These are phyloP conservation scores for Globisporangium emineosum DNA, from an alignment of 352 stramenopile species.

Conservation along the genomic window DNA sequence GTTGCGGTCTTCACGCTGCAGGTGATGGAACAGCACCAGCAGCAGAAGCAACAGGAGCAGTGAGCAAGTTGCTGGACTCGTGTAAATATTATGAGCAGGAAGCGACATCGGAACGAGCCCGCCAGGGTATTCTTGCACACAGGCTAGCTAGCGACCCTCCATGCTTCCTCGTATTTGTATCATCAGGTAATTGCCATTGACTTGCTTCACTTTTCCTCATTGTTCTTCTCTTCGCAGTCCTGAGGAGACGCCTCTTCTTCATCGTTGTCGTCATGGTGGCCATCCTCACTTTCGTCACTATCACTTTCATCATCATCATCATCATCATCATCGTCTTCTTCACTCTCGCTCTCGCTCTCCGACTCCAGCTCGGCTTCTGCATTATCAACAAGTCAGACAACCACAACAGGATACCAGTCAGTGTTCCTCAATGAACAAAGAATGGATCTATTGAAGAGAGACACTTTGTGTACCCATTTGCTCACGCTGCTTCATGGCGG, in stretches of 20 bases:
- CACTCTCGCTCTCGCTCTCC: constrained; percentile 48
- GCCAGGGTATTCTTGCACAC: neutral
- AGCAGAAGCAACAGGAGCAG: constrained; percentile 10
- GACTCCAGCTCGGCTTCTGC: constrained; percentile 37
- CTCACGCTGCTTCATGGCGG: constrained; percentile 57
- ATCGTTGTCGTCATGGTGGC: constrained; percentile 7
- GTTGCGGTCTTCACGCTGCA: constrained; percentile 10
- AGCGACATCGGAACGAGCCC: neutral
- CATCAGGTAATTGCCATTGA: neutral
- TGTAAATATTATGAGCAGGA: neutral
- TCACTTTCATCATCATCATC: constrained; percentile 30
- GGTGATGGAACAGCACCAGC: constrained; percentile 15
- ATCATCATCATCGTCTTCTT: constrained; percentile 52
- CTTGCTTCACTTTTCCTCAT: constrained; percentile 12
- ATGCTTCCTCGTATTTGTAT: constrained; percentile 1
- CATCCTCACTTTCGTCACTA: constrained; percentile 20
- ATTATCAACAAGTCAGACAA: neutral
- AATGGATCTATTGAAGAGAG: neutral
- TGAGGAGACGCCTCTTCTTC: constrained; percentile 28
- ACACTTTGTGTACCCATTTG: constrained; percentile 29
- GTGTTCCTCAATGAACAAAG: neutral
- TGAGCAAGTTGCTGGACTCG: neutral
- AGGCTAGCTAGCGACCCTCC: neutral
- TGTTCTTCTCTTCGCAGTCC: constrained; percentile 17
- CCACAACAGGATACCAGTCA: too few species aligned